Conservation (phyloP, 116 monocot species). For the Trichopus zeylanicus region DNA sequence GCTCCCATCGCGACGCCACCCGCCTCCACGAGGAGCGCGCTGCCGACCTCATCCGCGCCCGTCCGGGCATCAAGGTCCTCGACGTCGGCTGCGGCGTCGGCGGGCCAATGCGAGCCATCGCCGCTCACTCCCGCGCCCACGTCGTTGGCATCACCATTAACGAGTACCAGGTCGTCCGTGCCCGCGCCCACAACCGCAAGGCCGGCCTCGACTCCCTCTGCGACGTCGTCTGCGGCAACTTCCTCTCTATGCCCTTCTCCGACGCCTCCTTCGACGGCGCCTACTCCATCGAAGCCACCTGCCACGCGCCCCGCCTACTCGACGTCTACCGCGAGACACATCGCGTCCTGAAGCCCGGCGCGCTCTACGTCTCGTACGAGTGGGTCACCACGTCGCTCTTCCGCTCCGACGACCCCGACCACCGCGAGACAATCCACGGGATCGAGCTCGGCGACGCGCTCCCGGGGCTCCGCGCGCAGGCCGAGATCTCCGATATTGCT, state of each 20-base stretch:
- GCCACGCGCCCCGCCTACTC: conserved; percentile 54
- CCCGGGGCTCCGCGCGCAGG: conserved; percentile 42
- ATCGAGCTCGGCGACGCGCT: conserved; percentile 65
- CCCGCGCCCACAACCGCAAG: conserved; percentile 61
- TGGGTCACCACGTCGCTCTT: conserved; percentile 65
- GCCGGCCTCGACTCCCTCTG: conserved; percentile 61
- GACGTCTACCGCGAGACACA: conserved; percentile 62
- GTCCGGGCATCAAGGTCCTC: conserved; percentile 39
- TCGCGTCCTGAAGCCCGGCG: conserved; percentile 42
- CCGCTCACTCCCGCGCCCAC: conserved; percentile 40
- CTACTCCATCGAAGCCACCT: conserved; percentile 73
- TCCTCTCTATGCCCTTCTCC: conserved; percentile 57
- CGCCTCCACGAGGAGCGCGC: conserved; percentile 63
- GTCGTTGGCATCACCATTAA: conserved; percentile 85
- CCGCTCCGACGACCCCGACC: conserved; percentile 27
- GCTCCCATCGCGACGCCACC: conserved; percentile 57
- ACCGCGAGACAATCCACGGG: conserved; percentile 56
- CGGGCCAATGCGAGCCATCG: conserved; percentile 85
- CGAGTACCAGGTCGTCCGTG: conserved; percentile 78
- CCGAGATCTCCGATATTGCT: conserved; percentile 40
- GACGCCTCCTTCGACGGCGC: conserved; percentile 51
- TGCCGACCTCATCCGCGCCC: conserved; percentile 51
- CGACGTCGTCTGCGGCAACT: conserved; percentile 68
- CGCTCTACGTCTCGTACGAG: conserved; percentile 58
- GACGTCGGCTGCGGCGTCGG: conserved; percentile 81